Conservation (phyloP, 176 grass and related monocot species). For the Cenchrus americanus region DNA sequence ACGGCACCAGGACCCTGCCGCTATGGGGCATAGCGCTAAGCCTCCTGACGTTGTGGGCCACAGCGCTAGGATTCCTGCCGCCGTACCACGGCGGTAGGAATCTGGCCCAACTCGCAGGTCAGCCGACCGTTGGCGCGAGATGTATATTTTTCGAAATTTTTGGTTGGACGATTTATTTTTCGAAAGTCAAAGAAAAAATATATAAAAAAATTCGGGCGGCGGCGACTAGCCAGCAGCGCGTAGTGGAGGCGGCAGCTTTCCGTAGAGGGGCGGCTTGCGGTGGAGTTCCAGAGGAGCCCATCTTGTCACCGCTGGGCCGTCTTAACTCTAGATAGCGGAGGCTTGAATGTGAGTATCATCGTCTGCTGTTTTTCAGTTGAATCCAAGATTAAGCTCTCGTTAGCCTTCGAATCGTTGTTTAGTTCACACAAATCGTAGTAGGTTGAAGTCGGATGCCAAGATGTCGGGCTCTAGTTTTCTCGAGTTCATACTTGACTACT, state of each 20-base stretch:
- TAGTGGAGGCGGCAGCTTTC: not conserved
- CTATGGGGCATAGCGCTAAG: too few species aligned
- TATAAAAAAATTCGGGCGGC: too few species aligned
- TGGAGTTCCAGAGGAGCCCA: not conserved
- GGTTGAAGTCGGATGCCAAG: not conserved
- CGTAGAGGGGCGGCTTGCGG: not conserved
- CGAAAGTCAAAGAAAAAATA: too few species aligned
- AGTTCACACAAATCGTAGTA: not conserved
- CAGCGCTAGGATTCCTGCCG: too few species aligned
- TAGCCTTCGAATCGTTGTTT: not conserved
- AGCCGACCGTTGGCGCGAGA: too few species aligned
- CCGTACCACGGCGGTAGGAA: too few species aligned
- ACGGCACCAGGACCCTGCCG: too few species aligned
- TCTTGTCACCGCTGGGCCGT: not conserved
- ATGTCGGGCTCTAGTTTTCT: not conserved
- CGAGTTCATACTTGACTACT: not conserved
- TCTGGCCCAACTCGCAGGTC: too few species aligned
- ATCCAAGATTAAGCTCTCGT: not conserved
- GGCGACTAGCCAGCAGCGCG: too few species aligned
- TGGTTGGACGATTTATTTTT: too few species aligned
- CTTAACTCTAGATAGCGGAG: not conserved
- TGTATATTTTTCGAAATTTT: too few species aligned
- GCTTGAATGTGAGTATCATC: not conserved
- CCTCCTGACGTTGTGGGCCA: too few species aligned
- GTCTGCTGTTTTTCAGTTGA: not conserved